phyloP scores from a whole-genome alignment of 2,329 filamentous ascomycete genomes.

The Plenodomus tracheiphilus region DNA sequence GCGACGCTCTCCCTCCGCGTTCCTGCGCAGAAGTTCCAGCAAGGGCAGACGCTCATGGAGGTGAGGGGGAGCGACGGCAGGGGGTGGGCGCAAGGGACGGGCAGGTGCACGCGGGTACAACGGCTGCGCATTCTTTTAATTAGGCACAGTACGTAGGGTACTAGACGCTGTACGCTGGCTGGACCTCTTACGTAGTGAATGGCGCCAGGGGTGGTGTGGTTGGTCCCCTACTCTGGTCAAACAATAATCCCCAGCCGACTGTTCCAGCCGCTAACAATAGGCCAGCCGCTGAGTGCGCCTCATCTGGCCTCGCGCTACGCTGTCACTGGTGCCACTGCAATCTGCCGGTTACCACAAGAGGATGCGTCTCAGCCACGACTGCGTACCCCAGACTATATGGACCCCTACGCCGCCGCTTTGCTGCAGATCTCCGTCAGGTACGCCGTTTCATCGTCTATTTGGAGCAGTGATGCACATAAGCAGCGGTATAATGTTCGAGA shows the following conservation, averaged over 20 bases:
- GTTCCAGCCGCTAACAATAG: slow-evolving; percentile 12
- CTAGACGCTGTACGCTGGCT: neutral
- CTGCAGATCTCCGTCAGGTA: neutral
- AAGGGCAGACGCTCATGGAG: slow-evolving; percentile 16
- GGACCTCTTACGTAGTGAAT: slow-evolving; percentile 6
- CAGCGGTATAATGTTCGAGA: neutral
- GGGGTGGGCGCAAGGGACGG: slow-evolving; percentile 13
- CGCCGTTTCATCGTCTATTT: neutral
- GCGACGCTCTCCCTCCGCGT: slow-evolving; percentile 24
- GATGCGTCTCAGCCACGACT: slow-evolving; percentile 13
- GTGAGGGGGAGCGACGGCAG: slow-evolving; percentile 11
- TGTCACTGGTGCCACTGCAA: neutral
- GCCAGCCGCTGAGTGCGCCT: neutral
- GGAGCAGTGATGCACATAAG: neutral
- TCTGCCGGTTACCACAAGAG: slow-evolving; percentile 1
- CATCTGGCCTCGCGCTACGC: neutral
- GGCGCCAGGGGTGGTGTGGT: slow-evolving; percentile 6
- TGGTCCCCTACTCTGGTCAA: neutral
- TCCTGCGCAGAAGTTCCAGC: slow-evolving; percentile 25
- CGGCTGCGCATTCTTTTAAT: slow-evolving; percentile 15
- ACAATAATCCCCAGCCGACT: slow-evolving; percentile 4
- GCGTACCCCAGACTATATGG: neutral
- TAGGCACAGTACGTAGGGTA: neutral
- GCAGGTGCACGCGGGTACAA: slow-evolving; percentile 26
- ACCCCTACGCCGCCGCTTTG: neutral